Percentiles rank a stretch among this genome's conserved stretches.
Conservation (phyloP, 805 yeast species). For the Cyberlindnera americana region DNA sequence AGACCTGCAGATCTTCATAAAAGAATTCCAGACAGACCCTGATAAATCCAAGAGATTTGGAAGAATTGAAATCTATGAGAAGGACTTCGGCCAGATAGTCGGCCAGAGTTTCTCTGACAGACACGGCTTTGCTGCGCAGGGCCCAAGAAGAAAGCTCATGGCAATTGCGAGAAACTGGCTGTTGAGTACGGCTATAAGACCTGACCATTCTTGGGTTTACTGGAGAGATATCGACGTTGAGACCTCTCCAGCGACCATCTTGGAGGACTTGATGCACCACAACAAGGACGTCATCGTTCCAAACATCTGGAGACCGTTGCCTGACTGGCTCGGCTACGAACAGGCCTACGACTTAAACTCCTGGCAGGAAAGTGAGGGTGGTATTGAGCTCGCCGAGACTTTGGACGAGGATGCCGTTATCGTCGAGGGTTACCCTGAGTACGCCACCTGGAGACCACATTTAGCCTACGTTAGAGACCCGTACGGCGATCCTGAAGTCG, state of each 20-base stretch:
- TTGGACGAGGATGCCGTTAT: conserved; percentile 93
- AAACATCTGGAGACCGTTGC: conserved; percentile 87
- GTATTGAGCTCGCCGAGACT: conserved; percentile 66
- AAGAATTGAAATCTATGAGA: conserved; percentile 80
- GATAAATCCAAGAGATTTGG: conserved; percentile 69
- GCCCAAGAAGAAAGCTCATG: conserved; percentile 92
- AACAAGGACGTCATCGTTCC: conserved; percentile 92
- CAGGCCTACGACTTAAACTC: conserved; percentile 84
- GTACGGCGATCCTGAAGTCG: conserved; percentile 89
- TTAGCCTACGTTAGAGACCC: conserved; percentile 93
- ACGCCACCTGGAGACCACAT: conserved; percentile 98
- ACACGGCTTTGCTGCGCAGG: conserved; percentile 95
- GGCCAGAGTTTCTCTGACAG: conserved; percentile 93
- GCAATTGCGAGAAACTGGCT: conserved; percentile 96
- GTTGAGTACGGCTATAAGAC: conserved; percentile 78
- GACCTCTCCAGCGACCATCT: conserved; percentile 74
- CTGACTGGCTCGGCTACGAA: conserved; percentile 80
- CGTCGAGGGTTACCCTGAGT: conserved; percentile 96
- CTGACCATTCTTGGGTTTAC: conserved; percentile 92
- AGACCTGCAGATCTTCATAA: conserved; percentile 52
- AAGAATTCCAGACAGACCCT: conserved; percentile 60
- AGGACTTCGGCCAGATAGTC: conserved; percentile 88
- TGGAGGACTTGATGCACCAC: conserved; percentile 92
- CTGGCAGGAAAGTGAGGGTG: conserved; percentile 85
- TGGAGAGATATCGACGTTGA: conserved; percentile 99